Evolutionary conservation across 2,329 filamentous ascomycete species (phyloP).

Genomic region (Plenodomus biglobosus): DNA sequence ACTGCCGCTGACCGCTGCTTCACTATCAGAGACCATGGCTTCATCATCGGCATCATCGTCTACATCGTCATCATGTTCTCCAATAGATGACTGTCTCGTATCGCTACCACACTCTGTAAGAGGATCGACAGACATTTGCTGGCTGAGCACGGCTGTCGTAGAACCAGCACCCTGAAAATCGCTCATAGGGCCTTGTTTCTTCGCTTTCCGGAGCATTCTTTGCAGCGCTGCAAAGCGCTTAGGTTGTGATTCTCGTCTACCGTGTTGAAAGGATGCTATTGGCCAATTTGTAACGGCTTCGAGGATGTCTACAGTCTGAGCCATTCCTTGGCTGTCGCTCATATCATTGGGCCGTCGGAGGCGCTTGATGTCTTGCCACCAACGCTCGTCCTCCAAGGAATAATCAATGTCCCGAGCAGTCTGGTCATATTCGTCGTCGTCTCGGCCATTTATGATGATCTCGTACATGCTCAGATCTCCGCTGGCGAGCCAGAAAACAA

Average conservation of each 20-base stretch:
- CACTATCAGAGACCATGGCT: conserved; percentile 34
- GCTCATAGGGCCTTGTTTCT: conserved; percentile 52
- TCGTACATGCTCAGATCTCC: conserved; percentile 74
- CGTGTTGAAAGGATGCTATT: conserved; percentile 56
- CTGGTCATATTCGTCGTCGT: conserved; percentile 54
- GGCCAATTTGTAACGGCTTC: conserved; percentile 53
- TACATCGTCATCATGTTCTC: conserved; percentile 9
- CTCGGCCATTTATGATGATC: conserved; percentile 70
- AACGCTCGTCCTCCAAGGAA: conserved; percentile 69
- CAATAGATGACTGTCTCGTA: conserved; percentile 23
- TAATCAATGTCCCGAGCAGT: conserved; percentile 64
- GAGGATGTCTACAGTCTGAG: conserved; percentile 50
- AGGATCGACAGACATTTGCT: conserved; percentile 66
- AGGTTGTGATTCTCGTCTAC: conserved; percentile 45
- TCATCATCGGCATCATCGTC: conserved; percentile 31
- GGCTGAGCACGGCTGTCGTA: conserved; percentile 73
- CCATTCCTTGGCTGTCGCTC: conserved; percentile 48
- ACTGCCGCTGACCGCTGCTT: conserved; percentile 32
- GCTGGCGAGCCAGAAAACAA: conserved; percentile 80
- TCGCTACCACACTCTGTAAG: conserved; percentile 44
- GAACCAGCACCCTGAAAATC: conserved; percentile 59
- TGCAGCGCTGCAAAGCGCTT: conserved; percentile 61
- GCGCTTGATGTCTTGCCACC: conserved; percentile 77
- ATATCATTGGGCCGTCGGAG: conserved; percentile 42
- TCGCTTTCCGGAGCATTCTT: conserved; percentile 64